Conservation (phyloP, 257 asterid genomes). For the Scutellaria barbata region DNA sequence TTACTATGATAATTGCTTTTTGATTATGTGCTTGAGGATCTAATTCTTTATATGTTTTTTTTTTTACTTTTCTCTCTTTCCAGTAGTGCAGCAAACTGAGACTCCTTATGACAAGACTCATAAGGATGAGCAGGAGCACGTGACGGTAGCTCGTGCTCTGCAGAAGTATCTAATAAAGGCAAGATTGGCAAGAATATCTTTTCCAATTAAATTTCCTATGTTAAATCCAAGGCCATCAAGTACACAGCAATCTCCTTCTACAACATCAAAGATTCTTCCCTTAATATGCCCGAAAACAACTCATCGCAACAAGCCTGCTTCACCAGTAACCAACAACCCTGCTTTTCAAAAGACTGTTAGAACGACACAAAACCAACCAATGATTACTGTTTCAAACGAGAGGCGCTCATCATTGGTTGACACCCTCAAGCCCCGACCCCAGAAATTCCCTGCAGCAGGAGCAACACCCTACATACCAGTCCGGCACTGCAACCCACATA, state of each 20-base stretch:
- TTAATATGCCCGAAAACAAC: constrained; percentile 74
- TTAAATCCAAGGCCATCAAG: constrained; percentile 59
- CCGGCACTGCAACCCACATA: constrained; percentile 66
- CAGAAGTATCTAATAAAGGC: constrained; percentile 75
- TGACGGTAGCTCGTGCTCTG: constrained; percentile 87
- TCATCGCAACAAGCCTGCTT: constrained; percentile 54
- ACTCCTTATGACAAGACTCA: constrained; percentile 56
- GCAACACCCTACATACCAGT: constrained; percentile 91
- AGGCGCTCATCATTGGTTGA: constrained; percentile 46
- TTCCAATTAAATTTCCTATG: constrained; percentile 81
- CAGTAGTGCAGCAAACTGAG: constrained; percentile 85
- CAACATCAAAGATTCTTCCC: constrained; percentile 95
- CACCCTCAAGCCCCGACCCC: constrained; percentile 43
- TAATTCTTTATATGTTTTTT: not conserved
- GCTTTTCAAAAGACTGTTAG: constrained; percentile 45
- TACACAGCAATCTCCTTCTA: constrained; percentile 57
- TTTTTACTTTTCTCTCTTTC: constrained; percentile 33
- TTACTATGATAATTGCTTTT: constrained; percentile 17
- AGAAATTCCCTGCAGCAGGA: constrained; percentile 79
- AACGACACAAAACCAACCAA: constrained; percentile 53
- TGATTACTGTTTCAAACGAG: constrained; percentile 42
- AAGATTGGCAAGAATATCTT: constrained; percentile 60
- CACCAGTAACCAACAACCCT: constrained; percentile 44
- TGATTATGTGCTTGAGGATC: constrained; percentile 10
- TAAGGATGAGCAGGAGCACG: constrained; percentile 93